Evolutionary conservation across 352 stramenopile genomes (phyloP).

Genomic region (Phytophthora quininea): DNA sequence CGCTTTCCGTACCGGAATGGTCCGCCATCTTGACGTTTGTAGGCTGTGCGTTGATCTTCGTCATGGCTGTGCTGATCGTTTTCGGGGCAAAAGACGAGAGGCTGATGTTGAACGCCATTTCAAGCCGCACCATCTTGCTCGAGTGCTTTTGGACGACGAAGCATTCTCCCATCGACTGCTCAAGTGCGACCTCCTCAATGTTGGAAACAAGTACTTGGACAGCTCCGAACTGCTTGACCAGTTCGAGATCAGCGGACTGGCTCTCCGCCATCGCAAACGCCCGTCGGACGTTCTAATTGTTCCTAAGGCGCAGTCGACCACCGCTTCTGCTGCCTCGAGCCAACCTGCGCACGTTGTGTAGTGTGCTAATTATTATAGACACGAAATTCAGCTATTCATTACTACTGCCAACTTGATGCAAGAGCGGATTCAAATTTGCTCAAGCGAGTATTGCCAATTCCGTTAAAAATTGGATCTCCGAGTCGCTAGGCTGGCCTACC

Average conservation of each 20-base stretch:
- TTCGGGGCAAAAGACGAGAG: conserved; percentile 45
- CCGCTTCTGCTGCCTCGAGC: conserved; percentile 25
- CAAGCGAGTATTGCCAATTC: too few relatives aligned
- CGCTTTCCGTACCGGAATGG: conserved; percentile 37
- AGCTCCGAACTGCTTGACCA: conserved; percentile 62
- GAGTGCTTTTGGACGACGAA: conserved; percentile 44
- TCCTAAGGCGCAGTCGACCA: conserved; percentile 33
- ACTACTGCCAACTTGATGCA: neutral
- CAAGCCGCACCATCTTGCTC: conserved; percentile 50
- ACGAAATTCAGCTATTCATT: neutral
- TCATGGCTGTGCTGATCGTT: conserved; percentile 48
- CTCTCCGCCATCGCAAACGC: conserved; percentile 44
- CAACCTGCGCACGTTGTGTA: conserved; percentile 35
- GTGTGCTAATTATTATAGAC: conserved; percentile 34
- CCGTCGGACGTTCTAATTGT: conserved; percentile 51
- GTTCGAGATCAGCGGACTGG: conserved; percentile 61
- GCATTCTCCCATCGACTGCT: conserved; percentile 46
- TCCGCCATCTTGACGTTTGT: conserved; percentile 48
- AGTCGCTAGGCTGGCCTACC: too few relatives aligned
- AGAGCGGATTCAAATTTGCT: neutral
- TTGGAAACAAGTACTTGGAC: conserved; percentile 53
- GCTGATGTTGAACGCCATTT: conserved; percentile 53
- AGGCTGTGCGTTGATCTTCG: conserved; percentile 40
- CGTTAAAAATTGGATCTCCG: too few relatives aligned
- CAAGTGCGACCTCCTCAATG: conserved; percentile 54